Evolutionary conservation across 2,329 filamentous ascomycete species (phyloP).

Genomic region (Pyrenochaeta sp.): DNA sequence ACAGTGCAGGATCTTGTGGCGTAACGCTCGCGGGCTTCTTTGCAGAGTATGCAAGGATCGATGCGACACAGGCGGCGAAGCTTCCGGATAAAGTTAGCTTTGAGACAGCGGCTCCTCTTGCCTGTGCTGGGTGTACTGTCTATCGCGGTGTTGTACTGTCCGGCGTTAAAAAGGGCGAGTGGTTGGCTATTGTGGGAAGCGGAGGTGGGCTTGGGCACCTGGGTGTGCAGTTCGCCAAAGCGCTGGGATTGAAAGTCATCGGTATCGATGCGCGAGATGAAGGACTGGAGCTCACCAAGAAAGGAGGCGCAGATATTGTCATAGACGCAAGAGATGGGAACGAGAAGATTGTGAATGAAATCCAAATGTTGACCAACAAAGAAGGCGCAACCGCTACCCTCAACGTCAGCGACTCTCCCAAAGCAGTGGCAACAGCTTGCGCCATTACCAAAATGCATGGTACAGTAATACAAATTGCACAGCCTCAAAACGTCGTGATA

Average conservation of each 20-base stretch:
- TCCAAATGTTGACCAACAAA: constrained; percentile 59
- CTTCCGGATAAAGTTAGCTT: constrained; percentile 29
- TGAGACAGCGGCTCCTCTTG: constrained; percentile 36
- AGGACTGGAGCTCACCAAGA: constrained; percentile 57
- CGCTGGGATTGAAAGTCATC: constrained; percentile 81
- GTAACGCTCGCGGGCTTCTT: constrained; percentile 63
- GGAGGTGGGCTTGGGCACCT: constrained; percentile 80
- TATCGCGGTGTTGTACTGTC: constrained; percentile 81
- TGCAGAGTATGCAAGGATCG: constrained; percentile 42
- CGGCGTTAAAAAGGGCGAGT: constrained; percentile 73
- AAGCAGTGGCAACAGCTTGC: constrained; percentile 60
- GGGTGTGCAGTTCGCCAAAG: constrained; percentile 84
- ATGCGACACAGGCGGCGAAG: constrained; percentile 18
- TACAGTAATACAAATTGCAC: constrained; percentile 66
- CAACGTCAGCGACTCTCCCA: constrained; percentile 62
- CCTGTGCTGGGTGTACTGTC: constrained; percentile 63
- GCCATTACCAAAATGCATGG: constrained; percentile 69
- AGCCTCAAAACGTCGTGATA: constrained; percentile 43
- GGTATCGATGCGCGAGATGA: constrained; percentile 84
- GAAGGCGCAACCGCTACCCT: constrained; percentile 63
- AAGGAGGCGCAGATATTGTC: constrained; percentile 61
- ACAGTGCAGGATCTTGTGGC: constrained; percentile 14
- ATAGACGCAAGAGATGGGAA: constrained; percentile 62
- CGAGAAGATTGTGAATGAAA: constrained; percentile 57
- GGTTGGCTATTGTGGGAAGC: constrained; percentile 81